Evolutionary conservation across 2,329 filamentous ascomycete genomes (phyloP).

Genomic region (Lecanicillium sp.): DNA sequence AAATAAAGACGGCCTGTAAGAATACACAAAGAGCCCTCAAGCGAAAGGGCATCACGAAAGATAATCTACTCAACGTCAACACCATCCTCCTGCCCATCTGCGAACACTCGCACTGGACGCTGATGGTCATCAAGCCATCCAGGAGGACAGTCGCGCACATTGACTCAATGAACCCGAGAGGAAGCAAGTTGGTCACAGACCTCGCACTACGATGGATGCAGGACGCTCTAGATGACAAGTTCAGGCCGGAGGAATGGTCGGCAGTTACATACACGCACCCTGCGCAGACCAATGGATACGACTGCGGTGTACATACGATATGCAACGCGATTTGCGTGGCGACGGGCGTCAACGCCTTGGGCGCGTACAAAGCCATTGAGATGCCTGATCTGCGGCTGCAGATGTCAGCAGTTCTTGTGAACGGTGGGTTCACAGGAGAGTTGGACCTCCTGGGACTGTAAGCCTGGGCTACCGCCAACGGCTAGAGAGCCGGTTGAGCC

Average conservation of each 20-base stretch:
- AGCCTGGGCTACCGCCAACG: too few relatives aligned
- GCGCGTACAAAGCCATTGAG: slow-evolving; percentile 44
- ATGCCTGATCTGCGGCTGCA: slow-evolving; percentile 55
- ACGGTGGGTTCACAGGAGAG: slow-evolving; percentile 58
- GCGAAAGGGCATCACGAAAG: slow-evolving; percentile 49
- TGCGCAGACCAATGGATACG: slow-evolving; percentile 59
- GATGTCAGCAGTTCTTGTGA: slow-evolving; percentile 60
- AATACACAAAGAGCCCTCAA: slow-evolving; percentile 51
- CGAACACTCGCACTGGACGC: slow-evolving; percentile 61
- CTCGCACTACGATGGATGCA: slow-evolving; percentile 50
- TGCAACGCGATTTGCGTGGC: slow-evolving; percentile 63
- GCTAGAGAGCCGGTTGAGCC: background rate
- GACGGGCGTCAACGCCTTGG: slow-evolving; percentile 45
- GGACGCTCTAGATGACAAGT: slow-evolving; percentile 49
- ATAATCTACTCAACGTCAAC: slow-evolving; percentile 59
- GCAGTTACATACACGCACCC: slow-evolving; percentile 44
- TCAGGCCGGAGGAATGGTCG: slow-evolving; percentile 54
- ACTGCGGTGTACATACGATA: slow-evolving; percentile 73
- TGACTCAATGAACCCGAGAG: slow-evolving; percentile 53
- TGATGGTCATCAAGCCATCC: slow-evolving; percentile 59
- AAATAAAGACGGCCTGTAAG: slow-evolving; percentile 41
- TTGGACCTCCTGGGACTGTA: slow-evolving; percentile 38
- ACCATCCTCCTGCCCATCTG: slow-evolving; percentile 67
- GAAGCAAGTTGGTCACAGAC: slow-evolving; percentile 33
- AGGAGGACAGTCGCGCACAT: slow-evolving; percentile 59